Base-by-base conservation (phyloP, 805 yeast species). In the Monosporozyma aerobia region DNA sequence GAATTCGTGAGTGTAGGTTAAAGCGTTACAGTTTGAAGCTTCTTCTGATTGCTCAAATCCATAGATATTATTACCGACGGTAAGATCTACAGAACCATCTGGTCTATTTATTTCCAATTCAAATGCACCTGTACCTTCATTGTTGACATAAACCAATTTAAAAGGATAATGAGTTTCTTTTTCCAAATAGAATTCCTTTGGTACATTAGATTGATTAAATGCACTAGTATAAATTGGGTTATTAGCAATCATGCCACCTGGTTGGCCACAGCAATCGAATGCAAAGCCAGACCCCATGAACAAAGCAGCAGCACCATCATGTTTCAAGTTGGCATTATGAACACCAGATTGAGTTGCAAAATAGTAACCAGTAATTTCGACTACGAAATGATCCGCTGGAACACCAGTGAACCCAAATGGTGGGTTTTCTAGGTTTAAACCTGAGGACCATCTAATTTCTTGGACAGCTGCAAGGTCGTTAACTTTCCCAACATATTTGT, bases 331-430 rank as follows among this genome's bases (percentile, higher is more conserved):
- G 29, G 69, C 57, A 0, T 56, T 51, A 48, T 67, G 70, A 10
- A 58, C 48, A 54, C 74, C 74, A 22, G 65, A 54, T 23, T 52
- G 55, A 4, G 56, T 47, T 16, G 74, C 68, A 19, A 47, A 39
- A 54, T 55, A 60, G 48, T 58, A 64, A 46, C 64, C 64, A 5
- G 58, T 57, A 40, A 60, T 49, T 46, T 58, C 64, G 19, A 39
- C n/a, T 4, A 46, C 29, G 23, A 49, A 55, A 63, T 53, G 33
- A 60, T 27, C 29, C 29, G 6, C 6, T 27, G 29, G 6, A 27
- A 27, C 29, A 6, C 29, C 29, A 27, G 29, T 27, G 29, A 27
- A 27, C 6, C 29, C 29, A 27, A 27, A 27, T 5, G 29, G 29
- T 27, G 29, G 29, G 4, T 27, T 6, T 27, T 27, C 29, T 27